A percentile compares a stretch with the other conserved stretches of the same genome.
phyloP scores from a whole-genome alignment of 352 stramenopile species.

The Globisporangium paddicum region DNA sequence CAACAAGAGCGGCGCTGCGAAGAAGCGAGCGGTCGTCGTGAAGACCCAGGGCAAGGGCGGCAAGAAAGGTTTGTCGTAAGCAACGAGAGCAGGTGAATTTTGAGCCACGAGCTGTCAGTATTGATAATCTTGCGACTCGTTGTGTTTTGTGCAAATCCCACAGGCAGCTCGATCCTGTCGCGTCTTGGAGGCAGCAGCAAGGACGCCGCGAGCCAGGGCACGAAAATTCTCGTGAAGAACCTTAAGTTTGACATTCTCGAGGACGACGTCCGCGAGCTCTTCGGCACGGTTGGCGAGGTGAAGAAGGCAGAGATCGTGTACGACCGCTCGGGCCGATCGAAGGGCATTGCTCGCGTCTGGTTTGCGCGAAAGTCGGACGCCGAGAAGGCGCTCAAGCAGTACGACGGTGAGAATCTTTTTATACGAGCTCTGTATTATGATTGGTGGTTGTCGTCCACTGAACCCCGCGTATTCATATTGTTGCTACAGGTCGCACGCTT shows the following conservation, averaged over 20 bases:
- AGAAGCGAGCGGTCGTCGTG: slow-evolving; percentile 53
- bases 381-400: slow-evolving; percentile 82
- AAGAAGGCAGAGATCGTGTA: slow-evolving; percentile 80
- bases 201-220: slow-evolving; percentile 29
- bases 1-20: slow-evolving; percentile 22
- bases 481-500: slow-evolving; percentile 49
- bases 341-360: slow-evolving; percentile 76
- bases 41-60: slow-evolving; percentile 36
- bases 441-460: not conserved
- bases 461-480: not conserved
- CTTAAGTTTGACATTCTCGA: slow-evolving; percentile 83
- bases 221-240: slow-evolving; percentile 82
- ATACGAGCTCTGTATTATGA: not conserved
- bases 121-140: too few relatives aligned
- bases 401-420: slow-evolving; percentile 40
- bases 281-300: slow-evolving; percentile 71
- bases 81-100: slow-evolving; percentile 5
- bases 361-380: slow-evolving; percentile 59
- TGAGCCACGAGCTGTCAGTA: not conserved
- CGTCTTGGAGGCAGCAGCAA: slow-evolving; percentile 52
- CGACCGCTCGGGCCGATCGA: slow-evolving; percentile 76
- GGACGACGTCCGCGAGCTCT: slow-evolving; percentile 78
- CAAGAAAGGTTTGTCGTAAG: slow-evolving; percentile 46
- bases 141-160: not conserved
- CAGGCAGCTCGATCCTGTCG: slow-evolving; percentile 52